These are phyloP conservation scores for Wickerhamiella dianesei DNA, from an alignment of 805 yeast species.

Conservation along the genomic window DNA sequence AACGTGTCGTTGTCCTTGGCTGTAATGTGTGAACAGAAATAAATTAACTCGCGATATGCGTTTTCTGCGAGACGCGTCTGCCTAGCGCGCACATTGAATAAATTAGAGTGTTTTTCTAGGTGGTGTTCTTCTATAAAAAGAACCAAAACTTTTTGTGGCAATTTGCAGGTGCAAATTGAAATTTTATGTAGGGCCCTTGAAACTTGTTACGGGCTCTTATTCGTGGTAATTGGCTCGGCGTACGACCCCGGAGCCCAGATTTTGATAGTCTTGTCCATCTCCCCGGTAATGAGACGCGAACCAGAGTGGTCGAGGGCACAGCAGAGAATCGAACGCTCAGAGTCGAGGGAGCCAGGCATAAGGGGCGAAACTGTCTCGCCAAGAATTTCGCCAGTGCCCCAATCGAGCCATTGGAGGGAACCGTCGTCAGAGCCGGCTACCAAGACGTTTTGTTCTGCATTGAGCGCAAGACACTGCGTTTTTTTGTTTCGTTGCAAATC, in stretches of 20 bases:
- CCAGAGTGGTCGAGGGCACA: constrained; percentile 72
- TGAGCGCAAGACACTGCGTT: constrained; percentile 40
- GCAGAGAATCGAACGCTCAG: constrained; percentile 56
- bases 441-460: constrained; percentile 25
- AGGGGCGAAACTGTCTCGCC: constrained; percentile 46
- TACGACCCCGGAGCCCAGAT: constrained; percentile 31
- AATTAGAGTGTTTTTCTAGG: no score
- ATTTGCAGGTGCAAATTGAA: no score
- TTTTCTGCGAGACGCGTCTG: no score
- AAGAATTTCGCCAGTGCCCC: constrained; percentile 46
- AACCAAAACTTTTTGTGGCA: no score
- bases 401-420: constrained; percentile 60
- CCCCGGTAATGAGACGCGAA: constrained; percentile 68
- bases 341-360: constrained; percentile 55
- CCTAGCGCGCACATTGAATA: no score
- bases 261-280: constrained; percentile 67
- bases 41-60: no score
- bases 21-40: background rate
- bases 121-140: no score
- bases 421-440: constrained; percentile 80
- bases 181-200: no score
- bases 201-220: no score
- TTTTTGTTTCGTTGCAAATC: constrained; percentile 31
- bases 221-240: background rate
- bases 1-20: background rate